These are phyloP conservation scores for Alternaria sp. DNA, from an alignment of 2,329 filamentous ascomycete genomes.

Conservation along the genomic window DNA sequence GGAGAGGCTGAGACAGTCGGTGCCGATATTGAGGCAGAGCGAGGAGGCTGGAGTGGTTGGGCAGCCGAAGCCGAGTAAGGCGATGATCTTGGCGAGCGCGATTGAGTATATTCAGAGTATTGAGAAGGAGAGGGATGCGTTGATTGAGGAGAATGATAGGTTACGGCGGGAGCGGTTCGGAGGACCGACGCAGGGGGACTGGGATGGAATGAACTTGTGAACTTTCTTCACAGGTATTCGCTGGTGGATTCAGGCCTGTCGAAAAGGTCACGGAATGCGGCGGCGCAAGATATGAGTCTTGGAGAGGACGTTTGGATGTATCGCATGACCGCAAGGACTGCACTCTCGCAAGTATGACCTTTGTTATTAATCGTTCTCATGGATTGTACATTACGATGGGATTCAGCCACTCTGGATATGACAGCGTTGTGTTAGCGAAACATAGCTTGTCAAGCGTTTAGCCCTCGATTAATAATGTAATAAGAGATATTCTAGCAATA, in stretches of 20 bases:
- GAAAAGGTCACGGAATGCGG: not conserved
- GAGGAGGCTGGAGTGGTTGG: constrained; percentile 33
- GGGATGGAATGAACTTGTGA: constrained; percentile 3
- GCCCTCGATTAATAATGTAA: not conserved
- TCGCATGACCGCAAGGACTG: not conserved
- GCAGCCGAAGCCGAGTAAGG: constrained; percentile 43
- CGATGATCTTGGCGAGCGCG: constrained; percentile 39
- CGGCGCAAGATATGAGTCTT: not conserved
- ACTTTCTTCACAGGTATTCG: not conserved
- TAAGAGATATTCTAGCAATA: not conserved
- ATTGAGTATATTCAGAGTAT: constrained; percentile 43
- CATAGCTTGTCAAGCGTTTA: not conserved
- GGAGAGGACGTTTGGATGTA: not conserved
- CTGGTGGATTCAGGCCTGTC: not conserved
- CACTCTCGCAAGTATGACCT: not conserved
- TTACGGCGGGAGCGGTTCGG: constrained; percentile 19
- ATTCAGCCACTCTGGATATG: not conserved
- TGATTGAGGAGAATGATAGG: constrained; percentile 35
- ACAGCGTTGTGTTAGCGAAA: not conserved
- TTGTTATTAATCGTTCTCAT: not conserved
- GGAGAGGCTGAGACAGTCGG: constrained; percentile 35
- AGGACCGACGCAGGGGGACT: not conserved
- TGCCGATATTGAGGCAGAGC: constrained; percentile 40
- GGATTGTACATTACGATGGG: not conserved
- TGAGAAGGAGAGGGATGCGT: constrained; percentile 37